Percentiles rank a stretch among this genome's conserved stretches.
phyloP scores from a whole-genome alignment of 208 protist genomes.

The Leishmania braziliensis region DNA sequence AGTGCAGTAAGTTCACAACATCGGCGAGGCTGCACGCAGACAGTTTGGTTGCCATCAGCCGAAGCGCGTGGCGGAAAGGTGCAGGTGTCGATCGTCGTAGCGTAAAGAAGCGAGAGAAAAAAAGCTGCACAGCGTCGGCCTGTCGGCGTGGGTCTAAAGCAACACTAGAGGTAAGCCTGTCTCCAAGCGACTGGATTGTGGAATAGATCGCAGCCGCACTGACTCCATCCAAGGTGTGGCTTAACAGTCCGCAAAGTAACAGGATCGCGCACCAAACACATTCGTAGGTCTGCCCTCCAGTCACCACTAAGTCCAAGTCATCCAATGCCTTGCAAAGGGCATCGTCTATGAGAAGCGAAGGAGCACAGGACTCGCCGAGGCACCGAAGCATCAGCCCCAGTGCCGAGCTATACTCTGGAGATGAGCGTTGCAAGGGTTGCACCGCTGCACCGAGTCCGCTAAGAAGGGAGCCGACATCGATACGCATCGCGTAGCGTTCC shows the following conservation, averaged over 20 bases:
- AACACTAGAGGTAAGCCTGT: constrained; percentile 8
- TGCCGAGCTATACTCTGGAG: constrained; percentile 18
- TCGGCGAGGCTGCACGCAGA: constrained; percentile 6
- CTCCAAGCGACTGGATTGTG: constrained; percentile 18
- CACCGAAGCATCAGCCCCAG: constrained; percentile 25
- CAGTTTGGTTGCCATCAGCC: constrained; percentile 7
- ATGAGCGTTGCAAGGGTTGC: constrained; percentile 1
- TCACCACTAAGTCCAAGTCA: constrained; percentile 23
- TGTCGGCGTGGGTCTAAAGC: constrained; percentile 9
- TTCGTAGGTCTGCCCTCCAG: constrained; percentile 19
- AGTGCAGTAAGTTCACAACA: constrained; percentile 15
- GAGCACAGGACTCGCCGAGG: constrained; percentile 22
- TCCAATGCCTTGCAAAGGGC: constrained; percentile 24
- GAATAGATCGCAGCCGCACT: constrained; percentile 19
- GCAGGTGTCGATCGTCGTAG: constrained; percentile 18
- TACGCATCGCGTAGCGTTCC: constrained; percentile 32
- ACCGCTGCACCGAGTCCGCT: constrained; percentile 11
- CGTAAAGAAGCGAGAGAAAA: constrained; percentile 30
- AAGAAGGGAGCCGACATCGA: constrained; percentile 35
- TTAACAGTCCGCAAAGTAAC: constrained; percentile 24
- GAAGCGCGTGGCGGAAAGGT: constrained; percentile 22
- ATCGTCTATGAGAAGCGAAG: constrained; percentile 10
- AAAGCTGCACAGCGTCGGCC: constrained; percentile 18
- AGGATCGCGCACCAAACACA: constrained; percentile 30
- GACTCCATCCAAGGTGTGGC: constrained; percentile 14